Evolutionary conservation across 2,329 filamentous ascomycete genomes (phyloP).

Genomic region (Rutstroemia sp.): DNA sequence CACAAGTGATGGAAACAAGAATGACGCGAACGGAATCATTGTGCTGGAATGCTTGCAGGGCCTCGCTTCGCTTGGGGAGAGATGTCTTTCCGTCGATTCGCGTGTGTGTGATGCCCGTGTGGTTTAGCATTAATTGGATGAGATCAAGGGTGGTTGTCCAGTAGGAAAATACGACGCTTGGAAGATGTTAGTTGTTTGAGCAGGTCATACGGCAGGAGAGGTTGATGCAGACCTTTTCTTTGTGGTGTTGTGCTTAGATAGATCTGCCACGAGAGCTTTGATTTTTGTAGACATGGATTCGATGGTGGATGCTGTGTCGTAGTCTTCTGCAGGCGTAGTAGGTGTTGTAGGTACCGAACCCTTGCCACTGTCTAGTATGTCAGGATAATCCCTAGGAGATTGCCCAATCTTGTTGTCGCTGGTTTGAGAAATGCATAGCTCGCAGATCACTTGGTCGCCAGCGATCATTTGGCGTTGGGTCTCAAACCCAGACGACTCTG

Average conservation of each 20-base stretch:
- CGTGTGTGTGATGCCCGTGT: slow-evolving; percentile 30
- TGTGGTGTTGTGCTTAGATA: slow-evolving; percentile 1
- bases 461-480: too few species aligned
- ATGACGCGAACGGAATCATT: slow-evolving; percentile 36
- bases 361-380: not conserved
- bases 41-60: slow-evolving; percentile 34
- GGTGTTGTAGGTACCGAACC: not conserved
- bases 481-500: too few species aligned
- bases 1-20: slow-evolving; percentile 43
- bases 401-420: not conserved
- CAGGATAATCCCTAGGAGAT: not conserved
- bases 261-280: slow-evolving; percentile 11
- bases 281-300: slow-evolving; percentile 14
- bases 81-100: slow-evolving; percentile 42
- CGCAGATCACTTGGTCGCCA: slow-evolving; percentile 14
- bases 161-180: slow-evolving; percentile 43
- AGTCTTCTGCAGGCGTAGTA: not conserved
- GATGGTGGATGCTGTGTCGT: not conserved
- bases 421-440: not conserved
- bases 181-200: not conserved
- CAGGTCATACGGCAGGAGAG: not conserved
- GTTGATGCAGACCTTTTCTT: not conserved
- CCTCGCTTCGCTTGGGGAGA: slow-evolving; percentile 34
- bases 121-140: slow-evolving; percentile 34
- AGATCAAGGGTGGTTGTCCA: slow-evolving; percentile 44